Base-by-base conservation (phyloP, 2,329 filamentous ascomycete genomes). In the Aureobasidium pullulans region DNA sequence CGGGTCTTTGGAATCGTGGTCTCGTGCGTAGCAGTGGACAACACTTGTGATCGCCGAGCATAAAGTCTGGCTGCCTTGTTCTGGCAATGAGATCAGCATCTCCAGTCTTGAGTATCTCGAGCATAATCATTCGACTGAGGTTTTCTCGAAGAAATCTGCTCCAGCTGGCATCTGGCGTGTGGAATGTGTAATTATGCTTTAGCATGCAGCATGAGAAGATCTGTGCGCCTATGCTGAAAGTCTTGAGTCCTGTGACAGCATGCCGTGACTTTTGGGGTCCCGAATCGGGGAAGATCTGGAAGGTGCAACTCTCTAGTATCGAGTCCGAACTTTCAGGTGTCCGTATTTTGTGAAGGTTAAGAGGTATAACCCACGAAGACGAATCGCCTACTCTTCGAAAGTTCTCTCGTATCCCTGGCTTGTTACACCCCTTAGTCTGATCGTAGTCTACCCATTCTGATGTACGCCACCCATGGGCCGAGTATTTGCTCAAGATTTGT, bases 171-270 rank as follows among this genome's bases (percentile, higher is more conserved):
- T 54, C 49, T 6, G 34, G 54, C 3, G 13, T 10, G 29, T 46
- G 39, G 9, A 40, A 53, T 4, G 57, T 60, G 42, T 60, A 60
- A 15, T 8, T 19, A 13, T 60, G 42, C 19, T 53, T 44, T 15
- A 60, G 34, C 47, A 60, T 52, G 40, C 57, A 60, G 28, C 47
- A 60, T 8, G 58, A 46, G 28, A 56, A 60, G 6, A 28, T 39
- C 10, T 37, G 49, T 6, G 58, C 49, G n/a, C 36, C 28, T 3
- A 60, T 39, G 10, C 36, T 23, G 16, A 60, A 60, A 13, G 39
- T 52, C 49, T 60, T 47, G n/a, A 53, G 42, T 32, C 48, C 36
- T 5, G 42, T 32, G 19, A 40, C 43, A 8, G 23, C 9, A 23
- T 48, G 44, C 6, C 2, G 34, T 32, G 54, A 31, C 23, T 48